phyloP scores from a whole-genome alignment of 495 filamentous ascomycete genomes.

The Talaromyces wortmannii region DNA sequence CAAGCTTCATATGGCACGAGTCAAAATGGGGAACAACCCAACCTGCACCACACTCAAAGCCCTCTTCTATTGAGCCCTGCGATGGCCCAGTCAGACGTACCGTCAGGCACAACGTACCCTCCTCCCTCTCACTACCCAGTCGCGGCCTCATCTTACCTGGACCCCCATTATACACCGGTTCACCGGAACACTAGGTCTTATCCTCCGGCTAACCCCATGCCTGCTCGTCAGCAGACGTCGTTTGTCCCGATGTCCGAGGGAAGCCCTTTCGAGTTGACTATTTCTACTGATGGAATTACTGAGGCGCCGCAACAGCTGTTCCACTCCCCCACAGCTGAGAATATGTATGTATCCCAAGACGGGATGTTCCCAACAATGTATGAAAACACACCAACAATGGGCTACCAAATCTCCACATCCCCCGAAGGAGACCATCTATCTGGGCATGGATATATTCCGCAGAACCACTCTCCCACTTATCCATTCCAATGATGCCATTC shows the following conservation, averaged over 20 bases:
- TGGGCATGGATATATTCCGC: background rate
- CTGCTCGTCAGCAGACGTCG: background rate
- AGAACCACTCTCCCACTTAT: background rate
- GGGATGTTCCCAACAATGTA: background rate
- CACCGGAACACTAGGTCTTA: conserved; percentile 9
- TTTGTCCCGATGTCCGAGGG: background rate
- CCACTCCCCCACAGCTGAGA: background rate
- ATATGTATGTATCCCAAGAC: background rate
- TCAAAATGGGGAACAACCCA: background rate
- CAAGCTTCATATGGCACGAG: background rate
- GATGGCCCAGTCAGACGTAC: background rate
- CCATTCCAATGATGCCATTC: background rate
- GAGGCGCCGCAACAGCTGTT: conserved; percentile 1
- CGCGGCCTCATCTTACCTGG: background rate
- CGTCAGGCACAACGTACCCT: conserved; percentile 2
- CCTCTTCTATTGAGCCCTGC: background rate
- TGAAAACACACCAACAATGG: background rate
- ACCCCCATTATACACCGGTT: conserved; percentile 3
- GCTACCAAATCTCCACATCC: background rate
- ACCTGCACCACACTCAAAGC: background rate
- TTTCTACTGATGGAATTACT: background rate
- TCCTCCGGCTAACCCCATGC: conserved; percentile 2
- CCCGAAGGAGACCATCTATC: background rate
- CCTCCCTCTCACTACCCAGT: background rate
- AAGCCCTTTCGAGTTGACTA: background rate